These are phyloP conservation scores for Actinomortierella wolfii DNA, from an alignment of 371 early-diverging fungal species.

Conservation along the genomic window DNA sequence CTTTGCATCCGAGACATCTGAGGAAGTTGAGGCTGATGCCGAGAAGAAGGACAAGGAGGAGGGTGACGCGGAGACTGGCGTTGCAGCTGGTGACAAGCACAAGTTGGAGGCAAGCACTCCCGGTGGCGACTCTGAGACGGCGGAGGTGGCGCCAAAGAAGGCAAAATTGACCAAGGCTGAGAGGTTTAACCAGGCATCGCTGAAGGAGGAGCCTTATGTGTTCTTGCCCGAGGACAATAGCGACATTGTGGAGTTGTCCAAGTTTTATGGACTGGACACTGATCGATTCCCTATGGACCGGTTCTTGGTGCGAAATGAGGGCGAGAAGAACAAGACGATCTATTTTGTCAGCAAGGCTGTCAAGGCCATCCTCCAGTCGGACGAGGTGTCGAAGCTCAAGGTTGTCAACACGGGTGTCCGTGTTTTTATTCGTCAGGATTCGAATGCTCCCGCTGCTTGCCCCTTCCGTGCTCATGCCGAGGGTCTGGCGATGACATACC, in stretches of 20 bases:
- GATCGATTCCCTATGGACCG: conserved; percentile 75
- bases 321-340: conserved; percentile 71
- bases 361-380: conserved; percentile 68
- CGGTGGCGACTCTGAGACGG: background rate
- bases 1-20: conserved; percentile 20
- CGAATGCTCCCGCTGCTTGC: conserved; percentile 56
- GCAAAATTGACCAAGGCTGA: conserved; percentile 36
- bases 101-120: conserved; percentile 18
- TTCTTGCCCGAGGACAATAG: conserved; percentile 61
- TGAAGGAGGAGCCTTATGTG: conserved; percentile 80
- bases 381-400: conserved; percentile 71
- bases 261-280: conserved; percentile 72
- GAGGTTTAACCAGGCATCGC: conserved; percentile 55
- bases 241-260: conserved; percentile 59
- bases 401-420: conserved; percentile 91
- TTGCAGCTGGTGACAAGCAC: conserved; percentile 24
- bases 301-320: conserved; percentile 82
- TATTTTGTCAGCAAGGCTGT: conserved; percentile 83
- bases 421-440: conserved; percentile 78
- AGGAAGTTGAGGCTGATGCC: conserved; percentile 10
- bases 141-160: conserved; percentile 38
- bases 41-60: conserved; percentile 14
- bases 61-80: conserved; percentile 20
- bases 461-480: conserved; percentile 82
- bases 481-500: conserved; percentile 72